phyloP scores from a whole-genome alignment of 129 eudicot species.

The Mikania micrantha region DNA sequence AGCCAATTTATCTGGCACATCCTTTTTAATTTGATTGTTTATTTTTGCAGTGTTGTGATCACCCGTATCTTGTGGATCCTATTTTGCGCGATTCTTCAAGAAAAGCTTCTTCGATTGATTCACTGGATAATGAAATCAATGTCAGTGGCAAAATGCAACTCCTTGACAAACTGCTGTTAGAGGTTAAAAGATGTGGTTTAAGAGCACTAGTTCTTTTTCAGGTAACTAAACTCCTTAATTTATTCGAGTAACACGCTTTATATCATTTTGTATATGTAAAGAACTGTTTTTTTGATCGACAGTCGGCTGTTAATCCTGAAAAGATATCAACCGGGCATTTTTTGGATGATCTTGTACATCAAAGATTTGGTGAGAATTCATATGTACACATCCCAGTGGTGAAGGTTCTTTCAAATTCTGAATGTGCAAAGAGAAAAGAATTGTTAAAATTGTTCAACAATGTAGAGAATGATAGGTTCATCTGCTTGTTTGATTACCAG shows the following conservation, averaged over 20 bases:
- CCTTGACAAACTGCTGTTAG: constrained; percentile 48
- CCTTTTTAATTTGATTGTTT: neutral
- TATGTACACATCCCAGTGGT: constrained; percentile 36
- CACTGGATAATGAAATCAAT: constrained; percentile 46
- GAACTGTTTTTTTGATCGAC: neutral
- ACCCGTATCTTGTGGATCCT: constrained; percentile 67
- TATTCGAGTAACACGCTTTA: neutral
- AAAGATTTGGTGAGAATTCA: constrained; percentile 53
- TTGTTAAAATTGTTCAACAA: constrained; percentile 33
- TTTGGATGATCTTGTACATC: constrained; percentile 55
- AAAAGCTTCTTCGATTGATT: constrained; percentile 30
- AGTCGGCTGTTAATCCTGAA: constrained; percentile 42
- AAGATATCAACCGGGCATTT: constrained; percentile 46
- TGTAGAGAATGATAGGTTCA: constrained; percentile 26
- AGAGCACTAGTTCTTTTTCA: constrained; percentile 60
- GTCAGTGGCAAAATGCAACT: constrained; percentile 62
- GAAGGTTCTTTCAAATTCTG: constrained; percentile 9
- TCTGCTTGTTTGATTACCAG: constrained; percentile 48
- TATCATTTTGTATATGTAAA: neutral
- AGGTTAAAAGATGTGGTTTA: constrained; percentile 36
- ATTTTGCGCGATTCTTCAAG: constrained; percentile 31
- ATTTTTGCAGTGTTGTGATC: constrained; percentile 69
- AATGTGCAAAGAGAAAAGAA: constrained; percentile 21
- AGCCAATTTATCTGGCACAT: too few species aligned
- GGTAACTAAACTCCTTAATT: constrained; percentile 28